Conservation (phyloP, 192 early-diverging fungal genomes). For the Dissophora globulifera region DNA sequence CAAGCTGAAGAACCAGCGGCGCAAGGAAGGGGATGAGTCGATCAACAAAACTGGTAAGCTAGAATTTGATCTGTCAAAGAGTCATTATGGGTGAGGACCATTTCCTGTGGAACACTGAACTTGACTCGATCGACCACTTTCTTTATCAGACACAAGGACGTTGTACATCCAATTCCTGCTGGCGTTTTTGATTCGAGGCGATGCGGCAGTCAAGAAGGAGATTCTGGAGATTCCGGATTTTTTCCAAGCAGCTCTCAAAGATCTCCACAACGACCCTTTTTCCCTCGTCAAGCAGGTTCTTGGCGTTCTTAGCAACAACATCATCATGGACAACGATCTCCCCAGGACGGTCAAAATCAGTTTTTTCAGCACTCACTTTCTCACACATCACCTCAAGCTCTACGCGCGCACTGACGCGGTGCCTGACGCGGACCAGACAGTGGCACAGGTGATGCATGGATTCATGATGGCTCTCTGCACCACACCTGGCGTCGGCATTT, state of each 20-base stretch:
- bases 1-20: conserved; percentile 32
- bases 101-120: too few relatives aligned
- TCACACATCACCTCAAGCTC: conserved; percentile 71
- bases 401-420: conserved; percentile 63
- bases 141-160: conserved; percentile 69
- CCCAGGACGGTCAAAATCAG: conserved; percentile 64
- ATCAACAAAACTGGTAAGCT: conserved; percentile 43
- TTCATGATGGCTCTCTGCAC: conserved; percentile 82
- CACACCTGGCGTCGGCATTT: conserved; percentile 77
- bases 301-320: conserved; percentile 59
- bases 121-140: neutral
- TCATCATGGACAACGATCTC: conserved; percentile 74
- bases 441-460: conserved; percentile 70
- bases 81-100: too few relatives aligned
- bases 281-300: conserved; percentile 68
- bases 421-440: conserved; percentile 51
- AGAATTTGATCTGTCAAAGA: neutral
- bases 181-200: conserved; percentile 79
- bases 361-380: conserved; percentile 78
- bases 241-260: conserved; percentile 73
- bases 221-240: conserved; percentile 80
- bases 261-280: conserved; percentile 71
- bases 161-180: conserved; percentile 80
- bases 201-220: conserved; percentile 73
- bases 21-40: conserved; percentile 54